Conservation (phyloP, 1,139 yeast genomes). For the Taiozyma sp. region DNA sequence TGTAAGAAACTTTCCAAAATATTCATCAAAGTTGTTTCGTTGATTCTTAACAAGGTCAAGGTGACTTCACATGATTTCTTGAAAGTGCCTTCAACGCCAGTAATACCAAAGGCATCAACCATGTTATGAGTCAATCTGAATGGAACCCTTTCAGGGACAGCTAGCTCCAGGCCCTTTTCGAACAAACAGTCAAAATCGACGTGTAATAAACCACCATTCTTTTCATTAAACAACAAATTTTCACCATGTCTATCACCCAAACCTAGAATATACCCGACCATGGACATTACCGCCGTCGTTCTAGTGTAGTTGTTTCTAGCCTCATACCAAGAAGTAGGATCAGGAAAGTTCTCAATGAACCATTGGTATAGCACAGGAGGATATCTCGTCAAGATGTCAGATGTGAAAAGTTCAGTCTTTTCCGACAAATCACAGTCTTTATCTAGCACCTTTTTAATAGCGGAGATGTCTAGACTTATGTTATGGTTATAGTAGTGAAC, state of each 20-base stretch:
- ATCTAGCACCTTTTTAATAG: constrained; percentile 19
- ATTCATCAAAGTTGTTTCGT: constrained; percentile 89
- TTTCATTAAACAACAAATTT: constrained; percentile 71
- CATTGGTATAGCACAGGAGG: constrained; percentile 82
- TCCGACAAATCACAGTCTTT: constrained; percentile 22
- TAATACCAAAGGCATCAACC: constrained; percentile 88
- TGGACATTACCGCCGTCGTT: constrained; percentile 94
- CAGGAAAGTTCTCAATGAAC: constrained; percentile 87
- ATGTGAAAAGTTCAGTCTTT: constrained; percentile 26
- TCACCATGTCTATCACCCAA: constrained; percentile 97
- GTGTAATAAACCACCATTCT: constrained; percentile 78
- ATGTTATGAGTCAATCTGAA: constrained; percentile 86
- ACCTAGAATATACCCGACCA: constrained; percentile 88
- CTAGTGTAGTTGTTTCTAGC: constrained; percentile 73
- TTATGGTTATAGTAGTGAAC: constrained; percentile 37
- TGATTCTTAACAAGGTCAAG: constrained; percentile 61
- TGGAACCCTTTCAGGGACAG: constrained; percentile 87
- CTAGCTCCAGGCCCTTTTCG: constrained; percentile 57
- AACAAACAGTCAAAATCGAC: constrained; percentile 97
- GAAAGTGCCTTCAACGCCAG: constrained; percentile 89
- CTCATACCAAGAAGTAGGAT: constrained; percentile 83
- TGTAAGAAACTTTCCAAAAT: constrained; percentile 88
- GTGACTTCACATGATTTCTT: constrained; percentile 86
- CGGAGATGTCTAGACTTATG: constrained; percentile 25
- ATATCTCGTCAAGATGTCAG: constrained; percentile 34